These are phyloP conservation scores for Leccinum fibrillosum DNA, from an alignment of 768 basidiomycete genomes.

Conservation along the genomic window DNA sequence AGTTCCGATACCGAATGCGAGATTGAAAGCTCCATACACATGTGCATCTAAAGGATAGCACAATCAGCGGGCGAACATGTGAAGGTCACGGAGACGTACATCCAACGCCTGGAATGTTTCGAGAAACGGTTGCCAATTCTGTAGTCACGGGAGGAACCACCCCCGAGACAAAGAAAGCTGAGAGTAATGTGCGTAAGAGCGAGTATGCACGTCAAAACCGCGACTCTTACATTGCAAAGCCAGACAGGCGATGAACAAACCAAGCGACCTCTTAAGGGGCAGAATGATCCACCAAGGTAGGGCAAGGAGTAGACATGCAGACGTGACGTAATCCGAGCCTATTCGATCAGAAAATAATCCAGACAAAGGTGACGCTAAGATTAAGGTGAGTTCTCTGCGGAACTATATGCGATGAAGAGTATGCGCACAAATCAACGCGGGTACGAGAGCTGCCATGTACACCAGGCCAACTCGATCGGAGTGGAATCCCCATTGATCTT, in stretches of 20 bases:
- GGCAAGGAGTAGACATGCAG: slow-evolving; percentile 45
- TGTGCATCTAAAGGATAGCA: slow-evolving; percentile 52
- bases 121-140: slow-evolving; percentile 62
- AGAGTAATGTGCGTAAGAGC: background rate
- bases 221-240: slow-evolving; percentile 51
- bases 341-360: slow-evolving; percentile 56
- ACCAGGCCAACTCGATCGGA: slow-evolving; percentile 60
- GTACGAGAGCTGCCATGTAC: slow-evolving; percentile 61
- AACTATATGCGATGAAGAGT: background rate
- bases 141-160: slow-evolving; percentile 59
- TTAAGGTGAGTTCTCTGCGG: slow-evolving; percentile 1
- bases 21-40: slow-evolving; percentile 71
- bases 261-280: slow-evolving; percentile 51
- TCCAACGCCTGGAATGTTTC: slow-evolving; percentile 59
- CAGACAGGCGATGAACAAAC: slow-evolving; percentile 35
- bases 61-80: background rate
- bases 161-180: slow-evolving; percentile 63
- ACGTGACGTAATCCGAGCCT: slow-evolving; percentile 55
- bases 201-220: background rate
- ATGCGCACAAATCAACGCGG: slow-evolving; percentile 58
- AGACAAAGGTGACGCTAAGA: slow-evolving; percentile 52
- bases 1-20: slow-evolving; percentile 65
- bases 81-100: slow-evolving; percentile 42
- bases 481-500: slow-evolving; percentile 45
- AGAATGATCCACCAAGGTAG: slow-evolving; percentile 65